Base-by-base conservation (phyloP, 192 early-diverging fungal genomes). In the Umbelopsis vinacea region DNA sequence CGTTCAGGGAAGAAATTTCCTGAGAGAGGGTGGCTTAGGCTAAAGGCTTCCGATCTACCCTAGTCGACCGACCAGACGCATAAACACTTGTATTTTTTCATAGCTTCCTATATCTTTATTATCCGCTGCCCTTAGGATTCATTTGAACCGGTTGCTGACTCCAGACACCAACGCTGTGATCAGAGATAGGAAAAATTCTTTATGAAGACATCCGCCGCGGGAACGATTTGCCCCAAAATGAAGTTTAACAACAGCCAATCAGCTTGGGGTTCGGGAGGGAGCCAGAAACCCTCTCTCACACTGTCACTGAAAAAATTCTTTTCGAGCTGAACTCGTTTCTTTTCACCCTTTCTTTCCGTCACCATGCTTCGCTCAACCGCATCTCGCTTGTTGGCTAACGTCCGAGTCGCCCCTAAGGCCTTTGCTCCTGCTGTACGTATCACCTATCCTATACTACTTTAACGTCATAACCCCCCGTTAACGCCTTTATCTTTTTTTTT, bases 281-380 rank as follows among this genome's bases (percentile, higher is more conserved):
- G 48, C 19, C 48, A 50, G 48, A 50, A 50, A 50, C 48, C 48
- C 48, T 50, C 48, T 50, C 48, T 50, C 48, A 50, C 48, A 50
- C 48, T 50, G 48, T 50, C 48, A 50, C 48, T 50, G 48, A 63
- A 63, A 63, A 57, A 63, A 37, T 63, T 63, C 57, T 63, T 63
- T 63, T 63, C 23, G 53, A 37, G 57, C 14, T 63, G 33, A 63
- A 63, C 57, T 35, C 8, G 57, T 63, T 37, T 37, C 26, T 37
- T 29, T 63, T 37, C 57, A 63, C 57, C 57, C 57, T 35, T 63
- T 63, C 57, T 63, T 35, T 63, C 19, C n/a, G 57, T 63, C 57
- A 12, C 26, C 37, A 79, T 79, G 77, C 77, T 79, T 79, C 77
- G 73, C 57, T 74, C 54, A 33, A 68, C 67, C 48, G 63, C 77